A percentile compares a stretch with the other conserved stretches of the same genome.
Evolutionary conservation across 495 filamentous ascomycete species (phyloP).

Genomic region (Tuber calosporum): DNA sequence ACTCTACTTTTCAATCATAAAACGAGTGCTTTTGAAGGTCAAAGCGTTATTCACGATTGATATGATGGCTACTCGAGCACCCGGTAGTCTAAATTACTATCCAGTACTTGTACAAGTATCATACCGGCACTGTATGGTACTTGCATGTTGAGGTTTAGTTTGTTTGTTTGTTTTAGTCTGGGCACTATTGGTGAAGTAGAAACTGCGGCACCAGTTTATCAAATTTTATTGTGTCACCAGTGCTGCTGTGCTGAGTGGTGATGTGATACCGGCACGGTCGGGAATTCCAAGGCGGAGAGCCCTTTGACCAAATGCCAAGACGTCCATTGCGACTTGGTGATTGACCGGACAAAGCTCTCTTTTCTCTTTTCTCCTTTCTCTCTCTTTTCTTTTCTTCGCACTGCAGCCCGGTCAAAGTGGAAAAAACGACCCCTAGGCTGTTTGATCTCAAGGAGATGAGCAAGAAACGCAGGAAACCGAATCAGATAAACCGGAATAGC

Average conservation of each 20-base stretch:
- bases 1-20: slow-evolving; percentile 1
- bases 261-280: background rate
- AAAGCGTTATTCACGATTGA: slow-evolving; percentile 17
- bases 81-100: background rate
- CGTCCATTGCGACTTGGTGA: background rate
- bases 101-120: background rate
- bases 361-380: too few species aligned
- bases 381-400: background rate
- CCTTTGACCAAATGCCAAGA: background rate
- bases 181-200: background rate
- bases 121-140: background rate
- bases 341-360: background rate
- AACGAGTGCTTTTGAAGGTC: slow-evolving; percentile 6
- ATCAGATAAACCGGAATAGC: slow-evolving; percentile 19
- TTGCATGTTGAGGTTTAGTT: background rate
- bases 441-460: slow-evolving; percentile 14
- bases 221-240: too few species aligned
- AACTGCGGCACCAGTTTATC: too few species aligned
- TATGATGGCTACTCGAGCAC: slow-evolving; percentile 5
- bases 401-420: slow-evolving; percentile 1
- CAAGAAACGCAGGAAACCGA: slow-evolving; percentile 17
- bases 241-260: slow-evolving; percentile 21
- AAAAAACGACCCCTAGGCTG: background rate
- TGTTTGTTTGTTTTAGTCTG: background rate
- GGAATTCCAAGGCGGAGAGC: background rate